phyloP scores from a whole-genome alignment of 2,329 filamentous ascomycete species.

The Coniochaeta prunicola region DNA sequence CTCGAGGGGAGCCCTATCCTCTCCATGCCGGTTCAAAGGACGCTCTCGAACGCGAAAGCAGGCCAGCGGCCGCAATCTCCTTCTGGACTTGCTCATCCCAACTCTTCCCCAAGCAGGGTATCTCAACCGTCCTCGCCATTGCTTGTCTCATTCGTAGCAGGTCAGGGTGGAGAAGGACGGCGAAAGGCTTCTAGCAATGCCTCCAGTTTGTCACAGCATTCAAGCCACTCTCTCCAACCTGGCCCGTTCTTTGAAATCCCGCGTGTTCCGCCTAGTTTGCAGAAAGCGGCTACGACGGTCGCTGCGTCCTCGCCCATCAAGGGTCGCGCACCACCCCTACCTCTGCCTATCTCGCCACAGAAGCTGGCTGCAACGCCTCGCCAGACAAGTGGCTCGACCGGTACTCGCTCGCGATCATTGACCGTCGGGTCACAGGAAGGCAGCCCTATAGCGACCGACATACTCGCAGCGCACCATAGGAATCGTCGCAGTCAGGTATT shows the following conservation, averaged over 20 bases:
- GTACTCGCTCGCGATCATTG: conserved; percentile 71
- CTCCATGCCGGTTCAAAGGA: conserved; percentile 72
- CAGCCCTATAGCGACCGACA: conserved; percentile 63
- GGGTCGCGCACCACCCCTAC: conserved; percentile 40
- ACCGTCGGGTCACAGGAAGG: conserved; percentile 93
- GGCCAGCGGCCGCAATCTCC: conserved; percentile 78
- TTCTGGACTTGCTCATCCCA: conserved; percentile 69
- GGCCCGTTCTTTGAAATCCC: conserved; percentile 66
- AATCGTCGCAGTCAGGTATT: conserved; percentile 92
- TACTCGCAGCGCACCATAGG: conserved; percentile 66
- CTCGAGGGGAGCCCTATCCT: conserved; percentile 82
- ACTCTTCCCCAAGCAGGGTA: conserved; percentile 78
- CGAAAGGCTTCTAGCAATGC: conserved; percentile 90
- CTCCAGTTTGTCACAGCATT: conserved; percentile 75
- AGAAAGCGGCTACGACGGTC: conserved; percentile 51
- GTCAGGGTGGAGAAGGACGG: conserved; percentile 67
- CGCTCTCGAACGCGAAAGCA: conserved; percentile 74
- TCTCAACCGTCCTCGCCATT: conserved; percentile 79
- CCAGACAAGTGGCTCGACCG: conserved; percentile 53
- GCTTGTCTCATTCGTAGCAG: conserved; percentile 93
- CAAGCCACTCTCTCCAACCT: conserved; percentile 57
- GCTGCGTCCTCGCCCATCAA: conserved; percentile 53
- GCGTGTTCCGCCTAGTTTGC: conserved; percentile 50
- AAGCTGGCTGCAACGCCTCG: conserved; percentile 55
- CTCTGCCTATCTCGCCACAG: conserved; percentile 53